Evolutionary conservation across 495 filamentous ascomycete species (phyloP).

Genomic region (Penicillium egyptiacum): DNA sequence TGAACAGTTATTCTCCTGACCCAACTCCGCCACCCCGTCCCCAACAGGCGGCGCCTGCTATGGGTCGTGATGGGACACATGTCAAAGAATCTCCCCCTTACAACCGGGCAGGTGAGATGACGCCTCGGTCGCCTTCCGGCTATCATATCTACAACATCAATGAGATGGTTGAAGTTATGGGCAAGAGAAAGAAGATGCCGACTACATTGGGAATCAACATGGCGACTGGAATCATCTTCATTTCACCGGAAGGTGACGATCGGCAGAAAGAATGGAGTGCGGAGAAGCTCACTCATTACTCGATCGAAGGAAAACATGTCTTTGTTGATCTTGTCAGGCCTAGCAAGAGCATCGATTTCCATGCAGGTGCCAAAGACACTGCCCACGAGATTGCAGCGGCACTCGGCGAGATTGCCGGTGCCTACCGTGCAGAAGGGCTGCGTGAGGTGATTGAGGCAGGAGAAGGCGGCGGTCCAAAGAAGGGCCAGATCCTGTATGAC

Average conservation of each 20-base stretch:
- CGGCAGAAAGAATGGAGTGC: slow-evolving; percentile 89
- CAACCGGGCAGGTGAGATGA: slow-evolving; percentile 49
- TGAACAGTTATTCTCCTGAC: slow-evolving; percentile 52
- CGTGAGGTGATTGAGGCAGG: slow-evolving; percentile 83
- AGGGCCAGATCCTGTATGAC: slow-evolving; percentile 84
- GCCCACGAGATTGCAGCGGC: slow-evolving; percentile 87
- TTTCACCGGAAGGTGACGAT: slow-evolving; percentile 87
- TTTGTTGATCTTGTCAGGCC: slow-evolving; percentile 91
- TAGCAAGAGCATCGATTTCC: slow-evolving; percentile 91
- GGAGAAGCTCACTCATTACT: slow-evolving; percentile 91
- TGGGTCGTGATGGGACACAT: slow-evolving; percentile 32
- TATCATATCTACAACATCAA: slow-evolving; percentile 95
- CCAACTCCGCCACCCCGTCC: slow-evolving; percentile 30
- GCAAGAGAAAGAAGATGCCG: slow-evolving; percentile 96
- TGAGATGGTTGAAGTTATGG: slow-evolving; percentile 92
- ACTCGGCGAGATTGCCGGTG: slow-evolving; percentile 86
- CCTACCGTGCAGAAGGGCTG: slow-evolving; percentile 77
- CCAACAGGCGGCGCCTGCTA: slow-evolving; percentile 21
- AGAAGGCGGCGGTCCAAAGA: slow-evolving; percentile 67
- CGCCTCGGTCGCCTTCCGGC: slow-evolving; percentile 64
- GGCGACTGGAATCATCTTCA: slow-evolving; percentile 82
- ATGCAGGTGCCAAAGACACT: slow-evolving; percentile 95
- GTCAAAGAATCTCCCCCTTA: slow-evolving; percentile 60
- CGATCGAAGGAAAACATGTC: slow-evolving; percentile 95
- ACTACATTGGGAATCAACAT: slow-evolving; percentile 90